These are phyloP conservation scores for Jatropha curcas DNA, from an alignment of 345 rosid genomes.

Conservation along the genomic window DNA sequence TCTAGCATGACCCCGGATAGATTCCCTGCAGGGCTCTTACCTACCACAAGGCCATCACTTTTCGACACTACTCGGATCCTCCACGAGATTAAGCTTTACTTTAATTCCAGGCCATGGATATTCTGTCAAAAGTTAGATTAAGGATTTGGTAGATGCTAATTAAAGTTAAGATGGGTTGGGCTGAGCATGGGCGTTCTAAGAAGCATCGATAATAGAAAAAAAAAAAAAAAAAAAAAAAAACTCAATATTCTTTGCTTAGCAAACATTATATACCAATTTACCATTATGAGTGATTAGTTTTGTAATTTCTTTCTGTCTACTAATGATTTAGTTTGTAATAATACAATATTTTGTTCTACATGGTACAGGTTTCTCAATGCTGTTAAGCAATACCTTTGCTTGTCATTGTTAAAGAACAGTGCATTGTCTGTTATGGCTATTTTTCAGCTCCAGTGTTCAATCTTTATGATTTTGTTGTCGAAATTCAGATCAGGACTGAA, in stretches of 20 bases:
- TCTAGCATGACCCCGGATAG: no score
- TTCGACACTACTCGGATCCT: no score
- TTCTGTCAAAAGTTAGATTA: no score
- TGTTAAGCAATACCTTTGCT: slow-evolving; percentile 82
- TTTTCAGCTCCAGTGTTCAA: slow-evolving; percentile 94
- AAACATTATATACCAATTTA: not conserved
- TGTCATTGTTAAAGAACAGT: slow-evolving; percentile 92
- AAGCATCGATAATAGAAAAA: no score
- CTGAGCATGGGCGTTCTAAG: no score
- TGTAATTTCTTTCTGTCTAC: not conserved
- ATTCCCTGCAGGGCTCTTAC: no score
- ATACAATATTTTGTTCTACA: slow-evolving; percentile 18
- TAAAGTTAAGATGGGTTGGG: no score
- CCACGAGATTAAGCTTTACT: no score
- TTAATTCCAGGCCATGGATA: no score
- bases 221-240: no score
- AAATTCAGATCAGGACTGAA: slow-evolving; percentile 85
- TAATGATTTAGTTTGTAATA: not conserved
- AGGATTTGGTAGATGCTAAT: no score
- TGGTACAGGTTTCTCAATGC: slow-evolving; percentile 81
- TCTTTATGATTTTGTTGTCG: slow-evolving; percentile 68
- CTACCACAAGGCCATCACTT: no score
- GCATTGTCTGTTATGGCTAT: slow-evolving; percentile 90
- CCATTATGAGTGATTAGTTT: not conserved
- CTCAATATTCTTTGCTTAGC: not conserved